Evolutionary conservation across 352 stramenopile genomes (phyloP), one percentile per base, ranked within the genome.

Genomic region (Albugo candida): DNA sequence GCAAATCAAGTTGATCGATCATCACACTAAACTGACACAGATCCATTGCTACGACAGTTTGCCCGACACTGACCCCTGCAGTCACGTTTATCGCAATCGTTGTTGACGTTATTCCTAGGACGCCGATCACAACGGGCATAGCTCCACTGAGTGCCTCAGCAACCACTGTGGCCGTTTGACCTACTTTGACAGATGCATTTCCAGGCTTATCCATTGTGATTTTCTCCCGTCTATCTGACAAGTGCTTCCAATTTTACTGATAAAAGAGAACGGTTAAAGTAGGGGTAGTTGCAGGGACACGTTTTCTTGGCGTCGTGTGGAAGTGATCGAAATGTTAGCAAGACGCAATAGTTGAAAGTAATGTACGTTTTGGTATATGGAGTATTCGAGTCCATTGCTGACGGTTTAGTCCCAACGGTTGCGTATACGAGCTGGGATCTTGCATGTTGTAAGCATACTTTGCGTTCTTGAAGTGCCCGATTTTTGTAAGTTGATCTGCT

Each of bases 1-100:
- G 70, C 17, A 86, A 56, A 57, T 86, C 83, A 65, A 86, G 79
- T 50, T 86, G 74, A 59, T 76, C 83, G 24, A 86, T 62, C 74
- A 86, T 86, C 47, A 86, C 67, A 11, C 67, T 67, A 50, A 86
- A 86, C 59, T 86, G 74, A 47, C 74, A 86, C 20, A 86, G 60
- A 24, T 86, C 74, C 31, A 84, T 64, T 0, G 71, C 70, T 17
- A 69, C 70, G 56, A 84, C 70, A 16, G 68, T 75, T 20, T 81
- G 65, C 8, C 71, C 64, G n/a, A 81, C 58, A 55, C 67, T 77
- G 16, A 70, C 71, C 14, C 63, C 66, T 1, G 71, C 67, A 21
- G 65, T 77, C 10, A 81, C 60, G 45, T 66, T 65, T 60, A 68
- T 60, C 10, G 64, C 70, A 0, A 65, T 73, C 0, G 65, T 71